Evolutionary conservation across 495 filamentous ascomycete species (phyloP), one percentile per base, ranked within the genome.

Genomic region (Hypomontagnella monticulosa): DNA sequence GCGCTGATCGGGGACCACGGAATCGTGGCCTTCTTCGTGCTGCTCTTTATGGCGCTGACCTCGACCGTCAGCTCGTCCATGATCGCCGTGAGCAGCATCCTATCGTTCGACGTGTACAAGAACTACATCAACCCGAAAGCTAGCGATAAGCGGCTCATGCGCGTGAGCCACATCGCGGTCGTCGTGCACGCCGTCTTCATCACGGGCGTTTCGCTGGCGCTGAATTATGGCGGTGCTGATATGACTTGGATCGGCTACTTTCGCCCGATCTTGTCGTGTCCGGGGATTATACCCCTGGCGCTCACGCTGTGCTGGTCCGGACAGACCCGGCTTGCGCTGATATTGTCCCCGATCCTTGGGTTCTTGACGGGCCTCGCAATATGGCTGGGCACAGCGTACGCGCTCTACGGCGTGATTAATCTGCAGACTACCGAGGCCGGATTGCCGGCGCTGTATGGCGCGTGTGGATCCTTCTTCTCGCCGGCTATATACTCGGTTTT

Each of bases 41-140:
- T 96, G 58, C 85, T 94, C 44, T 94, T 96, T 79, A 93, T 95
- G 91, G 92, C 92, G 11, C 89, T 95, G 23, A 96, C 91, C 1
- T 90, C 86, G 12, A 92, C 92, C 16, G 86, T 87, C 59, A 93
- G 90, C 14, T 89, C 91, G 0, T 89, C 92, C 72, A 78, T 94
- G 56, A 93, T 96, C 57, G 91, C 92, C 30, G 92, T 96, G 20
- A 91, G 88, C 16, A 89, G 85, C 11, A 93, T 96, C 75, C 87
- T 87, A 73, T 93, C 92, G 36, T 96, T 93, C 71, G 92, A 96
- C 71, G 85, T 94, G 60, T 92, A 90, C 72, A 86, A 90, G 64
- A 81, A 75, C 27, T 83, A 84, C 57, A 65, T 84, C 70, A 79
- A 82, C 52, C 80, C 80, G 1, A 66, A 71, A 20, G 81, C 87